Evolutionary conservation across 2,329 filamentous ascomycete species (phyloP).

Genomic region (Penicillium frequentans): DNA sequence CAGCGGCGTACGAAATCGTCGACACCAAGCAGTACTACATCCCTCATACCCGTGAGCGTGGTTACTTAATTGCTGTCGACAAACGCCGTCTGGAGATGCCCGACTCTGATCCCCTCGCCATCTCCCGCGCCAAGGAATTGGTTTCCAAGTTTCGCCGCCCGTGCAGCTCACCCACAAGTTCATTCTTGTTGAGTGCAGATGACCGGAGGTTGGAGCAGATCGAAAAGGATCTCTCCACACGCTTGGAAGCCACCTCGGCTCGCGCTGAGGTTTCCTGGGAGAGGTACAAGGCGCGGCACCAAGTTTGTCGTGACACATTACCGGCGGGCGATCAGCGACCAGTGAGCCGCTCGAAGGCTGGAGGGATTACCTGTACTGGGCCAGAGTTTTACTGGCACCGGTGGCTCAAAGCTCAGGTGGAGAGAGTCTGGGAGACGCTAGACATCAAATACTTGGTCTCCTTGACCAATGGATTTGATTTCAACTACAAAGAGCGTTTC

Average conservation of each 20-base stretch:
- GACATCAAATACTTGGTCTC: slow-evolving; percentile 62
- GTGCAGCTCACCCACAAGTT: slow-evolving; percentile 62
- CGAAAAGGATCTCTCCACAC: slow-evolving; percentile 48
- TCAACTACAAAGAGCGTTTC: slow-evolving; percentile 55
- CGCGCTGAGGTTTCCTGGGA: slow-evolving; percentile 32
- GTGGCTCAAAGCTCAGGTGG: slow-evolving; percentile 54
- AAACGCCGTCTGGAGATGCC: slow-evolving; percentile 23
- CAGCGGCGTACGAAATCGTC: slow-evolving; percentile 49
- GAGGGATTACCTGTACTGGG: slow-evolving; percentile 49
- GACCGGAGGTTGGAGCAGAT: slow-evolving; percentile 56
- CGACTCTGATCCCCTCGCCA: slow-evolving; percentile 16
- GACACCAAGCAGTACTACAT: slow-evolving; percentile 73
- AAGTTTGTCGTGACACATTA: slow-evolving; percentile 51
- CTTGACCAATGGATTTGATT: slow-evolving; percentile 54
- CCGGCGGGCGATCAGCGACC: slow-evolving; percentile 57
- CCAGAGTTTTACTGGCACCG: slow-evolving; percentile 57
- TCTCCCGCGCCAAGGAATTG: slow-evolving; percentile 36
- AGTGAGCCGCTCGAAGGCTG: slow-evolving; percentile 60
- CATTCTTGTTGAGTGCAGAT: slow-evolving; percentile 60
- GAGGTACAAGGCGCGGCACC: slow-evolving; percentile 60
- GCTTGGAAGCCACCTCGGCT: slow-evolving; percentile 17
- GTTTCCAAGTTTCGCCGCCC: slow-evolving; percentile 53
- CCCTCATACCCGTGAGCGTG: slow-evolving; percentile 66
- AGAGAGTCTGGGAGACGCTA: slow-evolving; percentile 65
- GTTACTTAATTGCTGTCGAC: slow-evolving; percentile 61